A percentile compares a stretch with the other conserved stretches of the same genome.
These are phyloP conservation scores for Kuraishia capsulata DNA, from an alignment of 805 yeast genomes.

Conservation along the genomic window DNA sequence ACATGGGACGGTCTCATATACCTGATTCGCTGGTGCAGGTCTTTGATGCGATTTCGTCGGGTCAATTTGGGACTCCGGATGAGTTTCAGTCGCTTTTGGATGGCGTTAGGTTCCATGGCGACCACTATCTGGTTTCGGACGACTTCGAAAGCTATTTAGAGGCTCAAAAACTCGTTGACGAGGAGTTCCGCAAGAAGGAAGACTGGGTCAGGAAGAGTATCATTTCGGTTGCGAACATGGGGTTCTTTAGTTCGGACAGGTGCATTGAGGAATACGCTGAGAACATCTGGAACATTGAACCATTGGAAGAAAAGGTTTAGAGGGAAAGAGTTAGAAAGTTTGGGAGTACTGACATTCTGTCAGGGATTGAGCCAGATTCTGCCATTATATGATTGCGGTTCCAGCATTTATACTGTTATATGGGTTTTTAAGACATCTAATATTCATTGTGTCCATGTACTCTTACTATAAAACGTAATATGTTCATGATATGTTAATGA, in stretches of 20 bases:
- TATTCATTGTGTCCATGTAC: too few relatives aligned
- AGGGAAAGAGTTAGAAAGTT: too few relatives aligned
- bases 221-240: conserved; percentile 81
- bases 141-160: conserved; percentile 84
- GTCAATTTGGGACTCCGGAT: conserved; percentile 58
- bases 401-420: too few relatives aligned
- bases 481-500: too few relatives aligned
- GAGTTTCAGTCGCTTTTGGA: conserved; percentile 65
- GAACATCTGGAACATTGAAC: conserved; percentile 87
- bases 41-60: conserved; percentile 55
- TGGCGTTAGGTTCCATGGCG: conserved; percentile 65
- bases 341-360: too few relatives aligned
- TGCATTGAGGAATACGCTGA: conserved; percentile 91
- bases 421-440: too few relatives aligned
- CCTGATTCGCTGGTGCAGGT: conserved; percentile 57
- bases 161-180: conserved; percentile 71
- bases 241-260: conserved; percentile 86
- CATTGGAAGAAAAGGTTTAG: conserved; percentile 26
- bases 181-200: conserved; percentile 51
- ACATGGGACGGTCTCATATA: conserved; percentile 45
- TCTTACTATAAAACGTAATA: too few relatives aligned
- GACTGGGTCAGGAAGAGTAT: conserved; percentile 75
- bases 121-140: conserved; percentile 78
- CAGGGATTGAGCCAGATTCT: neutral
- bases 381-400: neutral